Evolutionary conservation across 2,329 filamentous ascomycete species (phyloP).

Genomic region (Fusarium graminum): DNA sequence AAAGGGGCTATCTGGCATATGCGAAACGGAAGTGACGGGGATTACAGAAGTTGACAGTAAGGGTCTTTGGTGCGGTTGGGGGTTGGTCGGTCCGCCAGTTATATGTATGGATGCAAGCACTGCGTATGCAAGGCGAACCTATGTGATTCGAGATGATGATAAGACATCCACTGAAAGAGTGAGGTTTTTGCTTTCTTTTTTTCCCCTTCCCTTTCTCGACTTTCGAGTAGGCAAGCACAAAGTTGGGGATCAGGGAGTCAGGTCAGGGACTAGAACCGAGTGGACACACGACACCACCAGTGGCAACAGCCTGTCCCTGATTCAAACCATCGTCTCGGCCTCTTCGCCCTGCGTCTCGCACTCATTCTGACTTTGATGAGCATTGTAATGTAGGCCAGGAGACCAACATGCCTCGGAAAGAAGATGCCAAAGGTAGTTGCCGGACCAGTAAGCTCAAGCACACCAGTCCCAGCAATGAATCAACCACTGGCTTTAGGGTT

Average conservation of each 20-base stretch:
- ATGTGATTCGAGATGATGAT: constrained; percentile 37
- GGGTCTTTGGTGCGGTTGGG: constrained; percentile 29
- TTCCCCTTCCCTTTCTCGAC: neutral
- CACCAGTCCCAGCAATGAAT: constrained; percentile 20
- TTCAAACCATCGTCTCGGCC: constrained; percentile 23
- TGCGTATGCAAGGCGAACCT: constrained; percentile 40
- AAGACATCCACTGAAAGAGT: constrained; percentile 26
- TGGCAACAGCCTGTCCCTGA: constrained; percentile 30
- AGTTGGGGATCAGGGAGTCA: constrained; percentile 15
- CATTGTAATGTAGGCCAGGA: constrained; percentile 17
- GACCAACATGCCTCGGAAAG: constrained; percentile 25
- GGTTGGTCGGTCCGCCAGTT: constrained; percentile 19
- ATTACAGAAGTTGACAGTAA: constrained; percentile 15
- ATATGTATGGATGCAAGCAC: constrained; percentile 17
- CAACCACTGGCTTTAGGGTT: constrained; percentile 34
- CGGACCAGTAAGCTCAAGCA: constrained; percentile 15
- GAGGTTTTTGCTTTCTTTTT: neutral
- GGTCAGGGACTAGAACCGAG: constrained; percentile 17
- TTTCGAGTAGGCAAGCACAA: constrained; percentile 2
- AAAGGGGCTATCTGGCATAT: constrained; percentile 18
- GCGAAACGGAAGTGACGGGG: constrained; percentile 24
- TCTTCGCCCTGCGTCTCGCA: constrained; percentile 30
- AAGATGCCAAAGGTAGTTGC: constrained; percentile 1
- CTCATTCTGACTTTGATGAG: constrained; percentile 7
- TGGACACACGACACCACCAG: constrained; percentile 9